Conservation (phyloP, 139 green algal species). For the Gonium pectorale region DNA sequence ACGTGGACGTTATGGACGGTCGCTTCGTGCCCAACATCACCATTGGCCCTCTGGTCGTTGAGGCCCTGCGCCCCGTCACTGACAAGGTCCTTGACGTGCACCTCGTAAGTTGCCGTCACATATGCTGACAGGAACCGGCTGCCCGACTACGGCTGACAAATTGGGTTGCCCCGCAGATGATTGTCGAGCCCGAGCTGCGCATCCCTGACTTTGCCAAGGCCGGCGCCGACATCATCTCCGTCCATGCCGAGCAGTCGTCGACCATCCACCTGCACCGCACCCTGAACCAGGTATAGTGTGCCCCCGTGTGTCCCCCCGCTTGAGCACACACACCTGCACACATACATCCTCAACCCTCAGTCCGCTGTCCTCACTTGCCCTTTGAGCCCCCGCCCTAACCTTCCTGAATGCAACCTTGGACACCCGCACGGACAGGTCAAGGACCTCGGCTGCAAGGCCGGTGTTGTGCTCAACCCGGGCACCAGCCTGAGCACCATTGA, state of each 20-base stretch:
- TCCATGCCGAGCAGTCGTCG: slow-evolving; percentile 90
- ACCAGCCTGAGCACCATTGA: slow-evolving; percentile 90
- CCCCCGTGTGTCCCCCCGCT: too few relatives aligned
- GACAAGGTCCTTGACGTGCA: slow-evolving; percentile 96
- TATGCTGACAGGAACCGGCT: too few relatives aligned
- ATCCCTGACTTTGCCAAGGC: slow-evolving; percentile 97
- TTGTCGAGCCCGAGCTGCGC: slow-evolving; percentile 98
- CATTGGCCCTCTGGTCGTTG: slow-evolving; percentile 97
- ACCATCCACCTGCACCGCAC: slow-evolving; percentile 97
- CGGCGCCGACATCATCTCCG: slow-evolving; percentile 98
- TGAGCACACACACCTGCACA: too few relatives aligned
- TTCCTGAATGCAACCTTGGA: background rate
- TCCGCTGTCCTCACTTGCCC: too few relatives aligned
- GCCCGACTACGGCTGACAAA: too few relatives aligned
- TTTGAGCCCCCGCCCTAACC: too few relatives aligned
- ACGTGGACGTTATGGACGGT: slow-evolving; percentile 97
- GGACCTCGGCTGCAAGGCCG: slow-evolving; percentile 95
- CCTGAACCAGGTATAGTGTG: slow-evolving; percentile 84
- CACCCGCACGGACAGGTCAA: slow-evolving; percentile 87
- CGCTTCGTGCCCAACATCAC: slow-evolving; percentile 99
- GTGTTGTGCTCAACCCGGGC: slow-evolving; percentile 98
- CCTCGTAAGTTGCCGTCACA: slow-evolving; percentile 86
- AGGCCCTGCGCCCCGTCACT: slow-evolving; percentile 95
- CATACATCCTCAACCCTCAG: too few relatives aligned
- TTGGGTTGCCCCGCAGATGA: slow-evolving; percentile 90